Percentiles rank a stretch among this genome's conserved stretches.
Conservation (phyloP, 208 protist species). For the Leishmania major region DNA sequence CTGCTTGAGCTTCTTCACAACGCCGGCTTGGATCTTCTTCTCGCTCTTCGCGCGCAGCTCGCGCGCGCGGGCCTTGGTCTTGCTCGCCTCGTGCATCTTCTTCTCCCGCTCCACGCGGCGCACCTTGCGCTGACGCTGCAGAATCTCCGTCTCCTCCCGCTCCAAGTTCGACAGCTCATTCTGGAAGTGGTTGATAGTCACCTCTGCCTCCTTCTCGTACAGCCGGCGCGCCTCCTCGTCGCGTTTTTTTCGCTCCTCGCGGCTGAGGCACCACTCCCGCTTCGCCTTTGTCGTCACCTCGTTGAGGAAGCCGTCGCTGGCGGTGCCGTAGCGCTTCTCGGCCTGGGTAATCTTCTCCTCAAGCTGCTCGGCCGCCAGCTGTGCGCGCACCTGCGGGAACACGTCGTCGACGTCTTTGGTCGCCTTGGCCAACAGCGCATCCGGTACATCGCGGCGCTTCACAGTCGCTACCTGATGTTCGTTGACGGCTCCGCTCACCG, state of each 20-base stretch:
- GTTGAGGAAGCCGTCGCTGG: constrained; percentile 27
- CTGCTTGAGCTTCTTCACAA: constrained; percentile 90
- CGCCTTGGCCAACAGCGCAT: constrained; percentile 47
- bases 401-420: constrained; percentile 43
- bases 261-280: constrained; percentile 80
- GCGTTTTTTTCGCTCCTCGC: constrained; percentile 65
- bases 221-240: constrained; percentile 63
- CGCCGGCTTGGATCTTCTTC: constrained; percentile 80
- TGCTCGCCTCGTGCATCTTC: constrained; percentile 58
- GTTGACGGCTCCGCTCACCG: constrained; percentile 79
- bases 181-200: constrained; percentile 85
- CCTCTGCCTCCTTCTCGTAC: constrained; percentile 89
- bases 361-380: constrained; percentile 77
- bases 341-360: constrained; percentile 73
- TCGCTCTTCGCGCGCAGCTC: constrained; percentile 76
- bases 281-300: constrained; percentile 48
- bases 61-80: constrained; percentile 47
- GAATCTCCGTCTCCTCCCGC: constrained; percentile 61
- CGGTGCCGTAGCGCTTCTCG: constrained; percentile 71
- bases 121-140: constrained; percentile 53
- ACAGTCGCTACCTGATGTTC: constrained; percentile 75
- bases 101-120: constrained; percentile 56
- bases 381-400: constrained; percentile 55
- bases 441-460: constrained; percentile 78
- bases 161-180: constrained; percentile 72